These are phyloP conservation scores for Fraxinus dipetala DNA, from an alignment of 305 asterid species.

Conservation along the genomic window DNA sequence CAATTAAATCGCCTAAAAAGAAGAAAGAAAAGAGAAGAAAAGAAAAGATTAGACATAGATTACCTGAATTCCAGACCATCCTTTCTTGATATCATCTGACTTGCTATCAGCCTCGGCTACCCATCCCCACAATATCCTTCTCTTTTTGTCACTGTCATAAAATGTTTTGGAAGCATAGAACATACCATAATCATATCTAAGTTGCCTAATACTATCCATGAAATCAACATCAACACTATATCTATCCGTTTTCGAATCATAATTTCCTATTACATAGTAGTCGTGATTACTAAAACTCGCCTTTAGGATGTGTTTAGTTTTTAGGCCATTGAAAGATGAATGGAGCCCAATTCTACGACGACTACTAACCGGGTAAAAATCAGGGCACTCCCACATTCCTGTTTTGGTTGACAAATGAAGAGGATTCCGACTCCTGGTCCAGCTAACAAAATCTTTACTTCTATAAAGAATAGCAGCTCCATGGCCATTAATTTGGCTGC, in stretches of 20 bases:
- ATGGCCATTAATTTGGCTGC: slow-evolving; percentile 38
- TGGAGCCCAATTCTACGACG: slow-evolving; percentile 40
- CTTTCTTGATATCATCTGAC: slow-evolving; percentile 32
- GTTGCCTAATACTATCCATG: slow-evolving; percentile 34
- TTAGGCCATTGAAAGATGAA: slow-evolving; percentile 38
- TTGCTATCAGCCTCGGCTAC: slow-evolving; percentile 33
- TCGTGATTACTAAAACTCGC: slow-evolving; percentile 47
- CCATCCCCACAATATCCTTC: slow-evolving; percentile 59
- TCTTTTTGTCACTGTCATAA: slow-evolving; percentile 32
- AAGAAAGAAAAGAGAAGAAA: background rate
- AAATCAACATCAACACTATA: slow-evolving; percentile 39
- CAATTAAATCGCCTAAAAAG: background rate
- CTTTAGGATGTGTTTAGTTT: slow-evolving; percentile 46
- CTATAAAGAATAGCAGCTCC: slow-evolving; percentile 51
- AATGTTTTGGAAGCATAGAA: slow-evolving; percentile 54
- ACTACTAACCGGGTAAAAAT: slow-evolving; percentile 47
- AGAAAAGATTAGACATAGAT: background rate
- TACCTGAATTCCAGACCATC: slow-evolving; percentile 68
- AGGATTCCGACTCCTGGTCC: slow-evolving; percentile 35
- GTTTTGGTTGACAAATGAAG: slow-evolving; percentile 49
- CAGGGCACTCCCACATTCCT: slow-evolving; percentile 80
- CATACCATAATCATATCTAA: slow-evolving; percentile 52
- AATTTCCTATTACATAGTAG: slow-evolving; percentile 43
- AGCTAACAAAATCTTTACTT: slow-evolving; percentile 46
- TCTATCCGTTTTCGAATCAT: slow-evolving; percentile 30